A percentile compares a stretch with the other conserved stretches of the same genome.
These are phyloP conservation scores for Ogataea sp. DNA, from an alignment of 805 yeast genomes.

Conservation along the genomic window DNA sequence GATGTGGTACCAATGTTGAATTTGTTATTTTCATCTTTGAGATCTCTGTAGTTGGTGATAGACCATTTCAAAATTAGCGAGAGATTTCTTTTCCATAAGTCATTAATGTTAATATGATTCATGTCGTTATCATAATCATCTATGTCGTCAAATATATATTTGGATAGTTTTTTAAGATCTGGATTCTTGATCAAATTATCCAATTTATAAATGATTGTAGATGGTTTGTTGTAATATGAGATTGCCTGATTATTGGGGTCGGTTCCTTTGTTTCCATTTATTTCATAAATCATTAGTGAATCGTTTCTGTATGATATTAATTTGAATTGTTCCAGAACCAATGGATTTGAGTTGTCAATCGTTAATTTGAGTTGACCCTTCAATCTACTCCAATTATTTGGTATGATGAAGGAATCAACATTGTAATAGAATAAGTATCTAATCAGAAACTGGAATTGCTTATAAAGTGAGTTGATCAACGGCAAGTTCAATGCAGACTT, in stretches of 20 bases:
- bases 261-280: slow-evolving; percentile 2
- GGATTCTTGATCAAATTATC: neutral
- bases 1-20: neutral
- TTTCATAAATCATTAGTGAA: slow-evolving; percentile 50
- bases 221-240: neutral
- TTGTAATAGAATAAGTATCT: slow-evolving; percentile 38
- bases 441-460: slow-evolving; percentile 25
- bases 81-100: slow-evolving; percentile 18
- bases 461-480: slow-evolving; percentile 12
- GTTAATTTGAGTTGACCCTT: slow-evolving; percentile 39
- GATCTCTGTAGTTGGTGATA: slow-evolving; percentile 15
- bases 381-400: slow-evolving; percentile 51
- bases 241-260: slow-evolving; percentile 3
- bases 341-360: slow-evolving; percentile 24
- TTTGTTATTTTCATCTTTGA: neutral
- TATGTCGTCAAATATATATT: neutral
- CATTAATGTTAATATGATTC: neutral
- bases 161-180: neutral
- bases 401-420: slow-evolving; percentile 55
- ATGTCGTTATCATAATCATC: neutral
- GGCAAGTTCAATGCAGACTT: neutral
- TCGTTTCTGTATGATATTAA: slow-evolving; percentile 62
- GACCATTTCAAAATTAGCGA: slow-evolving; percentile 22
- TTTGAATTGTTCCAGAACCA: slow-evolving; percentile 41
- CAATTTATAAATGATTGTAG: slow-evolving; percentile 1